phyloP scores from a whole-genome alignment of 1,284 basidiomycete species.

The Irpex rosettiformis region DNA sequence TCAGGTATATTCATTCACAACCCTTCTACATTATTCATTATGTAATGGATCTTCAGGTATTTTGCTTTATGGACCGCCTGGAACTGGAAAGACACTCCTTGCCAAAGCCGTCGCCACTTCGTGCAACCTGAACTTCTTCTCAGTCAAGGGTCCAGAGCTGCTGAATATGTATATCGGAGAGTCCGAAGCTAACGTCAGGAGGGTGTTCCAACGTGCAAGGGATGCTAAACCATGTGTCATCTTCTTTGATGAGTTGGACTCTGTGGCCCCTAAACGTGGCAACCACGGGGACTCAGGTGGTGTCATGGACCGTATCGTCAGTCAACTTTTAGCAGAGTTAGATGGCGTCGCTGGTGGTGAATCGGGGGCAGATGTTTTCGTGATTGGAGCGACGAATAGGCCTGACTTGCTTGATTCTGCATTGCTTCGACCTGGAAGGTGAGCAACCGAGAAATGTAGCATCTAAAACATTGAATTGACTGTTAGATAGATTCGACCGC shows the following conservation, averaged over 20 bases:
- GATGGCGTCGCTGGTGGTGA: conserved; percentile 82
- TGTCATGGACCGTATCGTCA: conserved; percentile 98
- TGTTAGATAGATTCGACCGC: conserved; percentile 79
- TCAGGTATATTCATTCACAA: conserved; percentile 61
- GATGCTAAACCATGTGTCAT: conserved; percentile 92
- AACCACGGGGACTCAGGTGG: conserved; percentile 95
- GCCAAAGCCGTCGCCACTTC: conserved; percentile 94
- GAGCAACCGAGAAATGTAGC: conserved; percentile 20
- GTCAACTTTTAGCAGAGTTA: conserved; percentile 91
- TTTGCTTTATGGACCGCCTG: conserved; percentile 90
- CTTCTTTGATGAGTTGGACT: conserved; percentile 98
- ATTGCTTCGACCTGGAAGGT: conserved; percentile 88
- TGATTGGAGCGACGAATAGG: conserved; percentile 97
- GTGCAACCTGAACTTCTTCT: conserved; percentile 90
- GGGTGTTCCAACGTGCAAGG: conserved; percentile 88
- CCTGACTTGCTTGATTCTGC: conserved; percentile 96
- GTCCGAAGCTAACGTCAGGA: conserved; percentile 93
- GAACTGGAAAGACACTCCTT: conserved; percentile 93
- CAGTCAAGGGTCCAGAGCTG: conserved; percentile 96
- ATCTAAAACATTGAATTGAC: conserved; percentile 1
- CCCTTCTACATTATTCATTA: not conserved
- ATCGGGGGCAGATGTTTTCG: conserved; percentile 76
- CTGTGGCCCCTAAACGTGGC: conserved; percentile 93
- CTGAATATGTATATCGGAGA: conserved; percentile 99
- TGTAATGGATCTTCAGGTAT: conserved; percentile 54